Percentiles rank a stretch among this genome's conserved stretches.
These are phyloP conservation scores for Fusarium illudens DNA, from an alignment of 2,329 filamentous ascomycete genomes.

Conservation along the genomic window DNA sequence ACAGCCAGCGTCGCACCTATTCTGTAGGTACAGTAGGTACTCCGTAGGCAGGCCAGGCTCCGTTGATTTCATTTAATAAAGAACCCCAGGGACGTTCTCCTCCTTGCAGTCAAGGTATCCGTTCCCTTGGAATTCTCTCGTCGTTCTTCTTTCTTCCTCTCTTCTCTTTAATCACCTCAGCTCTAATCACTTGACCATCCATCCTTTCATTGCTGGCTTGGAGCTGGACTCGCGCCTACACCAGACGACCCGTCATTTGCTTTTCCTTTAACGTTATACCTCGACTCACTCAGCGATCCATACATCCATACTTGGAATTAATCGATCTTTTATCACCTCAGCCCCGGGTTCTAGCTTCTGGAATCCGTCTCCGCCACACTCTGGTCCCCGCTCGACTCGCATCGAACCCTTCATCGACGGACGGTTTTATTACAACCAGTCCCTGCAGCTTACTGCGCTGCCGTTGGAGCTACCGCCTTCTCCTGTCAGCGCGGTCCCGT, in stretches of 20 bases:
- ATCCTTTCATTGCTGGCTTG: slow-evolving; percentile 27
- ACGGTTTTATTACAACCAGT: not conserved
- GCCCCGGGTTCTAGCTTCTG: slow-evolving; percentile 14
- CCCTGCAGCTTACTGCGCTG: slow-evolving; percentile 3
- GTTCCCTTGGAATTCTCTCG: slow-evolving; percentile 20
- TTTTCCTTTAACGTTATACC: not conserved
- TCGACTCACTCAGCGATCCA: not conserved
- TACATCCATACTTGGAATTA: slow-evolving; percentile 1
- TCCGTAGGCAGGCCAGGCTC: not conserved
- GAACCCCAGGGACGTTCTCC: slow-evolving; percentile 24
- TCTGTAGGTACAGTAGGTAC: too few relatives aligned
- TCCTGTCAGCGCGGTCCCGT: slow-evolving; percentile 30
- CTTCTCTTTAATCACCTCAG: slow-evolving; percentile 6
- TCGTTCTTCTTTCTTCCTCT: slow-evolving; percentile 1
- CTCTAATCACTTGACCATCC: slow-evolving; percentile 1
- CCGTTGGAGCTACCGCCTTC: slow-evolving; percentile 9
- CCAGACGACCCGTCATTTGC: slow-evolving; percentile 18
- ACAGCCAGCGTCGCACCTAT: slow-evolving; percentile 30
- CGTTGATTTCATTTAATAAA: slow-evolving; percentile 22
- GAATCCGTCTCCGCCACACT: slow-evolving; percentile 21
- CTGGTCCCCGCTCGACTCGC: not conserved
- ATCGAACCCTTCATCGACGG: not conserved
- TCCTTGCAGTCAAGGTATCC: slow-evolving; percentile 25
- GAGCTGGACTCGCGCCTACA: slow-evolving; percentile 35
- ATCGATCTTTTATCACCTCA: slow-evolving; percentile 4